phyloP scores from a whole-genome alignment of 2,329 filamentous ascomycete genomes.

The Ascochyta pisi region DNA sequence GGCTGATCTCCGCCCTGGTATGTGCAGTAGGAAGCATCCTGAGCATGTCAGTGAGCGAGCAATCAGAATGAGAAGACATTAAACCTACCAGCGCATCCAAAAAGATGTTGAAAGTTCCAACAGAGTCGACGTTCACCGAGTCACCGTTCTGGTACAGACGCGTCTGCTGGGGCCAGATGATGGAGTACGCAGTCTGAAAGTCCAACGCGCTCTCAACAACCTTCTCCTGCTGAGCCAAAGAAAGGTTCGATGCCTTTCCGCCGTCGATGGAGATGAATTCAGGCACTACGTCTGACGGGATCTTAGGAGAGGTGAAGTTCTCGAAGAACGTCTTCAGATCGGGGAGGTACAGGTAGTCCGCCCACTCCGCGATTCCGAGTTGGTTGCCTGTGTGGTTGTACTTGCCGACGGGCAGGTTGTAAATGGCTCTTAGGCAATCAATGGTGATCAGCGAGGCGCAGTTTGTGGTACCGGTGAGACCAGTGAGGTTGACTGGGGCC shows the following conservation, averaged over 20 bases:
- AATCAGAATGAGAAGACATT: background rate
- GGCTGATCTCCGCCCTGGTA: conserved; percentile 27
- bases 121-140: conserved; percentile 21
- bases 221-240: conserved; percentile 46
- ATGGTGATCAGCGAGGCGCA: conserved; percentile 23
- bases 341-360: conserved; percentile 53
- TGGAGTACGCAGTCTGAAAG: conserved; percentile 27
- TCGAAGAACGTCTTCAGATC: conserved; percentile 55
- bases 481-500: conserved; percentile 12
- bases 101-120: conserved; percentile 27
- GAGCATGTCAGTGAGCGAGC: background rate
- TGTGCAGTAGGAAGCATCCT: conserved; percentile 27
- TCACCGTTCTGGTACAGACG: conserved; percentile 26
- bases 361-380: conserved; percentile 52
- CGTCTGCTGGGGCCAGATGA: conserved; percentile 27
- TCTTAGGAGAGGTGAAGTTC: conserved; percentile 37
- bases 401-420: conserved; percentile 26
- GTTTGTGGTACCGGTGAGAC: conserved; percentile 9
- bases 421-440: conserved; percentile 28
- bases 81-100: conserved; percentile 23
- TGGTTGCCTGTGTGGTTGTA: conserved; percentile 25
- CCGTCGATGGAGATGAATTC: conserved; percentile 41
- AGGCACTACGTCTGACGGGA: conserved; percentile 23
- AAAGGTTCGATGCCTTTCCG: conserved; percentile 52
- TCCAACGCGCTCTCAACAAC: conserved; percentile 26